Base-by-base conservation (phyloP, 345 rosid species). In the Corchorus capsularis region DNA sequence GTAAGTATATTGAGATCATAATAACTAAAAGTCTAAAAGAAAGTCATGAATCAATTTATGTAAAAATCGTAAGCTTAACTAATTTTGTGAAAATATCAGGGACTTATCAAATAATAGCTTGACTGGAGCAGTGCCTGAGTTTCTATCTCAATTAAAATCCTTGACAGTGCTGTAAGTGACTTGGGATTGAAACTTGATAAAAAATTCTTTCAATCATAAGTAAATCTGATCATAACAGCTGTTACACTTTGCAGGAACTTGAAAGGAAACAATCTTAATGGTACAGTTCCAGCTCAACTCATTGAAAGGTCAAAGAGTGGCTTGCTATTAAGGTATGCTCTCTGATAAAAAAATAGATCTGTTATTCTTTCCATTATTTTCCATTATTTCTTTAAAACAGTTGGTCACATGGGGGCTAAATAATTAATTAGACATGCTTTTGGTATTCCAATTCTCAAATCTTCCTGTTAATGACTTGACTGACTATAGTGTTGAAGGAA, bases 51-150 rank as follows among this genome's bases (percentile, higher is more conserved):
- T 57, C 46, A 10, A 4, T 50, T 0, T 37, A 10, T n/a, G 17
- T 9, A 16, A 37, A 6, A 55, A 70, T 20, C 19, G 20, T 20
- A 3, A 63, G 45, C 35, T 19, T 19, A 15, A 50, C 12, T 5
- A 0, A 3, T 68, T 54, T 43, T n/a, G 0, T 22, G 16, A 3
- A 1, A 19, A 13, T 78, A 11, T 37, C 62, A 82, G 85, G 78
- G 80, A 78, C 63, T 79, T 75, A 27, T 75, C 85, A 10, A 75
- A 82, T 72, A 82, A 82, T 53, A 59, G 66, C 55, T 76, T 79
- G 73, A 80, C 75, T 20, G 77, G 81, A 52, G 4, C 15, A 1
- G 71, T 83, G 74, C 83, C 81, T 1, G 34, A 70, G 5, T 80
- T 77, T 74, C 79, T 83, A n/a, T 69, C 81, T 63, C 32, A 66